Percentiles rank a stretch among this genome's conserved stretches.
Evolutionary conservation across 2,329 filamentous ascomycete species (phyloP).

Genomic region (Bipolaris zeicola): DNA sequence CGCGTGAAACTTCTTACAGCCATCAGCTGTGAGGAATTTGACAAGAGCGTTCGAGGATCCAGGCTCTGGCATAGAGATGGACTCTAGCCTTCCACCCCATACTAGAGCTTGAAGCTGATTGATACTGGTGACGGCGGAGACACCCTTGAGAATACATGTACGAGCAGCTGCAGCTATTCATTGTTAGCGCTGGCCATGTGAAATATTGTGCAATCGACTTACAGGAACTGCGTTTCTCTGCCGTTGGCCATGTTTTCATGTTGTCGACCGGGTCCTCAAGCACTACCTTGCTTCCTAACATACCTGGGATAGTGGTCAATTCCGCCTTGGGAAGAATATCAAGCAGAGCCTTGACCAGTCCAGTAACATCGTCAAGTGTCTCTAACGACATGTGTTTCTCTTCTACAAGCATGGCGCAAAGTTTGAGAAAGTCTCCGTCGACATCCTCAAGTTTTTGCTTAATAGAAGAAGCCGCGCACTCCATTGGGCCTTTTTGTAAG

Average conservation of each 20-base stretch:
- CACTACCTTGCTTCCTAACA: background rate
- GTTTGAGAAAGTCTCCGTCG: conserved; percentile 30
- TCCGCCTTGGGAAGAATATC: conserved; percentile 20
- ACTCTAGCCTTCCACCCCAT: conserved; percentile 47
- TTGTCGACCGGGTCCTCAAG: conserved; percentile 15
- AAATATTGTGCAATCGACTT: conserved; percentile 3
- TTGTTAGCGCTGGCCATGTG: conserved; percentile 11
- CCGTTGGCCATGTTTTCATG: conserved; percentile 34
- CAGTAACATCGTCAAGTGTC: conserved; percentile 28
- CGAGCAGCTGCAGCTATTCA: conserved; percentile 28
- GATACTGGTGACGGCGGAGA: conserved; percentile 29
- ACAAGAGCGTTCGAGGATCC: conserved; percentile 35
- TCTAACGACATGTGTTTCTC: conserved; percentile 25
- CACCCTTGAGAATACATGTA: conserved; percentile 35
- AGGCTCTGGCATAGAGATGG: conserved; percentile 31
- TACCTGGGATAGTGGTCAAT: background rate
- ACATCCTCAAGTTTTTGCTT: conserved; percentile 20
- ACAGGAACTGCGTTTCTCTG: conserved; percentile 40
- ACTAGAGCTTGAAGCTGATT: conserved; percentile 43
- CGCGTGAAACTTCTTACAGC: conserved; percentile 40
- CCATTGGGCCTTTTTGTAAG: conserved; percentile 13
- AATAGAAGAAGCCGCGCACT: conserved; percentile 17
- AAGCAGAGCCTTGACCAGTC: conserved; percentile 30
- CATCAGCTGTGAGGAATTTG: conserved; percentile 43
- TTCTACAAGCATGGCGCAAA: conserved; percentile 30